These are phyloP conservation scores for Pisolithus sp. DNA, from an alignment of 768 basidiomycete species.

Conservation along the genomic window DNA sequence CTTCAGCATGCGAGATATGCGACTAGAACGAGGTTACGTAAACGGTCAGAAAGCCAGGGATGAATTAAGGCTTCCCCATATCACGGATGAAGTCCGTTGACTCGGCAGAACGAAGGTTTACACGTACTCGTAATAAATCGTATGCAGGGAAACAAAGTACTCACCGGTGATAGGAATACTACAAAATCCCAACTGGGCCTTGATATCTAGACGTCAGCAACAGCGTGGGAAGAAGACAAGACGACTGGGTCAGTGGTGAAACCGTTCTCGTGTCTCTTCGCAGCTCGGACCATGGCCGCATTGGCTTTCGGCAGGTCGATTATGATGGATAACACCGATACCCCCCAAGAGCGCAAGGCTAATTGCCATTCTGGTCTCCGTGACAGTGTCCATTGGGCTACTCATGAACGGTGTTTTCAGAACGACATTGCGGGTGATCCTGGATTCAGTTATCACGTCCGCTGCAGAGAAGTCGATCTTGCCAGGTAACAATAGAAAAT, in stretches of 20 bases:
- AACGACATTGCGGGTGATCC: constrained; percentile 82
- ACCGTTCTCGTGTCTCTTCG: constrained; percentile 98
- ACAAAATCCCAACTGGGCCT: not conserved
- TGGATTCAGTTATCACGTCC: constrained; percentile 75
- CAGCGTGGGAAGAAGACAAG: constrained; percentile 66
- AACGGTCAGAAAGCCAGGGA: no score
- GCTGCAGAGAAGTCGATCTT: constrained; percentile 90
- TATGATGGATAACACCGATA: constrained; percentile 98
- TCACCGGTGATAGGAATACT: not conserved
- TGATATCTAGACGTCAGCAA: constrained; percentile 21
- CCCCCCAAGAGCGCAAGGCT: constrained; percentile 92
- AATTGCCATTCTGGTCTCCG: constrained; percentile 91
- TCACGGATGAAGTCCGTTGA: no score
- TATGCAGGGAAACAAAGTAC: not conserved
- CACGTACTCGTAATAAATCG: not conserved
- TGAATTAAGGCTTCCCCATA: no score
- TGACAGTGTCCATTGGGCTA: constrained; percentile 99
- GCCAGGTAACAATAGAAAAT: constrained; percentile 90
- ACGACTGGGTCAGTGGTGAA: constrained; percentile 96
- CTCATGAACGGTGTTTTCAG: constrained; percentile 96
- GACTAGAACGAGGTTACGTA: no score
- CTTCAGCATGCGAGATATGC: no score
- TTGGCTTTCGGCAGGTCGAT: constrained; percentile 76
- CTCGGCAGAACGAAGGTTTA: not conserved
- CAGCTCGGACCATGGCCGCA: constrained; percentile 96